Base-by-base conservation (phyloP, 495 filamentous ascomycete genomes). In the Trichoderma reesei region DNA sequence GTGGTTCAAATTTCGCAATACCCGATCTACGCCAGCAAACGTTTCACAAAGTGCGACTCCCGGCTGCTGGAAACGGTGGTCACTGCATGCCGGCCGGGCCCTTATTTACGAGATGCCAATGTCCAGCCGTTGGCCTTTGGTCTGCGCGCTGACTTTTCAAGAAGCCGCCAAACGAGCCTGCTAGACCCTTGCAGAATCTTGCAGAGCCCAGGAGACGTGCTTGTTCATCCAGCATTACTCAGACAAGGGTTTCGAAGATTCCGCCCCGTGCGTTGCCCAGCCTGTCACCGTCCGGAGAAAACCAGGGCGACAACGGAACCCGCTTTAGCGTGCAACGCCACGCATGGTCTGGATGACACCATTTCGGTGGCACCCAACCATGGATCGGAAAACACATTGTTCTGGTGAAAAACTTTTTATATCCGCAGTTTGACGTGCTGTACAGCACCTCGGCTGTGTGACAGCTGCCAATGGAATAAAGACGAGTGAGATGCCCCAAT, bases 1-100 rank as follows among this genome's bases (percentile, higher is more conserved):
- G 51, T 56, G 51, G 51, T 56, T 56, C 3, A 34, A 56, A 56
- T 56, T 56, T 56, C 51, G 51, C 51, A 56, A 56, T 56, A 56
- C 51, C 11, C 9, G 51, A 56, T 56, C 51, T 56, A 56, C 51
- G 26, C 10, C 16, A 33, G 20, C 14, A 13, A 31, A 56, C 51
- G 51, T 34, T 56, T 56, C 51, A 56, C 26, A 3, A 14, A 33
- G 51, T 14, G 26, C 51, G 31, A 56, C 31, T 56, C 31, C 9
- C 51, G 13, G 16, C 11, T 26, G 34, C 20, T 14, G 2, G 51
- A 31, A 56, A 56, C 10, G 51, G 26, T 56, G 51, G 51, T 26
- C 31, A 48, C 3, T 56, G 20, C 51, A 36, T 56, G 2, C 20
- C 31, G 8, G 26, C 26, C 26, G 20, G 34, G 34, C 20, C 11